phyloP scores from a whole-genome alignment of 2,329 filamentous ascomycete genomes.

The Colletotrichum sp. region DNA sequence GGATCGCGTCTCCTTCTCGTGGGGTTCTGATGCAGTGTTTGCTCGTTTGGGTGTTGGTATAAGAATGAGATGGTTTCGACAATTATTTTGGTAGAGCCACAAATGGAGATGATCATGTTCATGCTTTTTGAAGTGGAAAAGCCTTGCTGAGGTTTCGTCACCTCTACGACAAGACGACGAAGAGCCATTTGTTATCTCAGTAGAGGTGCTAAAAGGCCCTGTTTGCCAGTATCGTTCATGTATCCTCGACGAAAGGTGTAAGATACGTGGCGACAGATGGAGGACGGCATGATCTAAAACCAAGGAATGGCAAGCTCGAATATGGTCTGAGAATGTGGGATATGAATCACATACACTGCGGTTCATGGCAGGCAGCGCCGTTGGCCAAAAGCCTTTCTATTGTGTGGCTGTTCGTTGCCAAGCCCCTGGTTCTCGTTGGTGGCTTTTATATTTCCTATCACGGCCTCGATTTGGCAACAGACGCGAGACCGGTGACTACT shows the following conservation, averaged over 20 bases:
- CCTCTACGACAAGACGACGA: rapidly evolving
- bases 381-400: too few relatives aligned
- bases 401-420: background rate
- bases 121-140: too few relatives aligned
- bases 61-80: background rate
- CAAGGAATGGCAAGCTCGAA: rapidly evolving
- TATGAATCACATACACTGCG: too few relatives aligned
- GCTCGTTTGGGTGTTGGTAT: background rate
- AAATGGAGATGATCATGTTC: too few relatives aligned
- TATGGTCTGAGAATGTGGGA: background rate
- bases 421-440: background rate
- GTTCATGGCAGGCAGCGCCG: background rate
- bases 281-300: background rate
- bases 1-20: rapidly evolving
- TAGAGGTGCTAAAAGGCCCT: rapidly evolving
- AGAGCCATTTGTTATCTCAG: rapidly evolving
- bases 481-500: rapidly evolving
- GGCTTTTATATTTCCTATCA: background rate
- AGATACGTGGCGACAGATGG: background rate
- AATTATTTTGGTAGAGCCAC: rapidly evolving
- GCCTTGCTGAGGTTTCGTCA: background rate
- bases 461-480: rapidly evolving
- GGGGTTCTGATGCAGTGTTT: too few relatives aligned
- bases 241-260: rapidly evolving
- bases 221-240: background rate